Base-by-base conservation (phyloP, 805 yeast genomes). In the Nakazawaea peltata region DNA sequence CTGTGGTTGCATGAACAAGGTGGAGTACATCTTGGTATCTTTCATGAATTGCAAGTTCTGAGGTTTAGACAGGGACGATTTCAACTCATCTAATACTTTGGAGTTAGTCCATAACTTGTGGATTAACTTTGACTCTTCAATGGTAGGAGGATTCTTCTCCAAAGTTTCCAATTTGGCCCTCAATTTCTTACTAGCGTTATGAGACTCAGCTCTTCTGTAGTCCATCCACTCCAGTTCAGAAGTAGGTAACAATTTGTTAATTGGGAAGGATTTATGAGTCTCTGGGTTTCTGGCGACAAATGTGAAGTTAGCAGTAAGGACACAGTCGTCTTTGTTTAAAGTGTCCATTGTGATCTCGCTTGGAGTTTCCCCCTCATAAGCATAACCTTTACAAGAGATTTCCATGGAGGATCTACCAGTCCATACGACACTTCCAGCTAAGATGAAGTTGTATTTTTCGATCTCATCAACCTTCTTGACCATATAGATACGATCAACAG, bases 401-500 rank as follows among this genome's bases (percentile, higher is more conserved):
- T 88, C 97, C 96, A 88, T 88, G 1, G 96, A 87, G 1, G 95
- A 83, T 41, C 85, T 67, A 40, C 97, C 97, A 0, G 96, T 88
- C 85, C 94, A 88, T 7, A 94, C 79, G 28, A 87, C 96, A 34
- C 78, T 68, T n/a, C 97, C 97, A 21, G 92, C 87, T 41, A 88
- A 61, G 19, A 86, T 69, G 47, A 90, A 78, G 57, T 86, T 85
- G 58, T 71, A 80, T 43, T 76, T 73, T 37, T 69, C 65, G 42
- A 87, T 74, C 48, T 80, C 85, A 49, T 86, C 95, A 27, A 87
- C 73, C 46, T 86, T 78, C 56, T 81, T 82, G 40, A 86, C 74
- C 75, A 88, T 77, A 53, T 83, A 82, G 45, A 88, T 85, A 44
- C 96, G 66, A 59, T 90, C 97, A 19, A 88, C 96, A 19, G 92